Conservation (phyloP, 2,329 filamentous ascomycete species). For the Periconia sp. region DNA sequence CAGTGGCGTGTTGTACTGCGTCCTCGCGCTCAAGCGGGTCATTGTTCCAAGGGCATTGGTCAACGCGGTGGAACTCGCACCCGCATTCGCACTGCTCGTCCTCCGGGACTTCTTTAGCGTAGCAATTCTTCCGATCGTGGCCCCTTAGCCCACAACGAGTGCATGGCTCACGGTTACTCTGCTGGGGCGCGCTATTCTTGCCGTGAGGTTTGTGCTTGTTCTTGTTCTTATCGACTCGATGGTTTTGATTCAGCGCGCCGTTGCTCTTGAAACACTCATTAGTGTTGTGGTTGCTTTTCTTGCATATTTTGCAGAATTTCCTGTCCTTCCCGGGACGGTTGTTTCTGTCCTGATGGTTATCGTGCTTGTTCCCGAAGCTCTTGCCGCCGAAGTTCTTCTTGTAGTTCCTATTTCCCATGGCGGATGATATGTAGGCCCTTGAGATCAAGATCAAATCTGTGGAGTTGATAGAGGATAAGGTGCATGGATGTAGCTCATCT, state of each 20-base stretch:
- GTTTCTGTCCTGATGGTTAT: neutral
- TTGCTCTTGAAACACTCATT: neutral
- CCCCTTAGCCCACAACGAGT: slow-evolving; percentile 4
- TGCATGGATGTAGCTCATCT: too few relatives aligned
- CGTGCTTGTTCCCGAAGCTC: neutral
- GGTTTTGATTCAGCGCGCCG: slow-evolving; percentile 3
- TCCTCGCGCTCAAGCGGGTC: slow-evolving; percentile 6
- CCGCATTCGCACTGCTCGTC: slow-evolving; percentile 11
- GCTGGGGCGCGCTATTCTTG: neutral
- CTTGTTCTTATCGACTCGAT: slow-evolving; percentile 2
- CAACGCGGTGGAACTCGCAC: slow-evolving; percentile 10
- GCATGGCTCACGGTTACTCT: slow-evolving; percentile 1
- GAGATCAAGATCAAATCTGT: neutral
- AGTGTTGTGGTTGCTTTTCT: slow-evolving; percentile 1
- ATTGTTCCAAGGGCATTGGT: slow-evolving; percentile 12
- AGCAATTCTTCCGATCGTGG: slow-evolving; percentile 9
- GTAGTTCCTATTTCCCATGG: too few relatives aligned
- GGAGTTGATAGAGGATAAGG: neutral
- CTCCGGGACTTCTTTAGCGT: slow-evolving; percentile 8
- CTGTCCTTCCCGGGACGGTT: neutral
- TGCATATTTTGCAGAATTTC: neutral
- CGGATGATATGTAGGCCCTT: neutral
- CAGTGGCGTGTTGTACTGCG: neutral
- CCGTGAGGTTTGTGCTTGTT: slow-evolving; percentile 3
- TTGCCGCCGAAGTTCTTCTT: too few relatives aligned